Base-by-base conservation (phyloP, 1,139 yeast species). In the Geotrichum histeridarum region DNA sequence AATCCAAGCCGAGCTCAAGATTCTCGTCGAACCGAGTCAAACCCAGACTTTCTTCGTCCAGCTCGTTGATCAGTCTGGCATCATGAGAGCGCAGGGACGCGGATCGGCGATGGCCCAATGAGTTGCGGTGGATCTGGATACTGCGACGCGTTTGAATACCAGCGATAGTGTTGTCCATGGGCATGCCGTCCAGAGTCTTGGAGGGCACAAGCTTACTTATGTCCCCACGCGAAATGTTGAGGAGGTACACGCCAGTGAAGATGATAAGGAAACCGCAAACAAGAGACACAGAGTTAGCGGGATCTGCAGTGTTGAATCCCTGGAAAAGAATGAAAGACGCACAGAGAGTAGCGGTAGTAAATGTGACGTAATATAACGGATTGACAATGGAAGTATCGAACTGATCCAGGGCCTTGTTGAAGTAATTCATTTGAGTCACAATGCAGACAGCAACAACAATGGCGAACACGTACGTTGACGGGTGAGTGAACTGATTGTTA, bases 331-430 rank as follows among this genome's bases (percentile, higher is more conserved):
- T 85, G 69, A 90, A 90, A 38, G 95, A 87, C 0, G 97, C 96
- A 54, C 81, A 77, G 63, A 89, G 77, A 0, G 96, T 90, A 55
- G 87, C 88, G 0, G 96, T 89, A 42, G 97, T 89, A 72, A 89
- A 90, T 0, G 96, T 84, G 54, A 89, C 97, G 66, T 90, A 89
- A 72, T 89, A 89, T 59, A 89, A 75, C 35, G 96, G 96, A 69
- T 90, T 89, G 55, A 89, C 96, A 61, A 90, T 86, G 1, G 95
- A 87, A 2, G 96, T 89, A 67, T 89, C 96, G 65, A 88, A 89
- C 69, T 87, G 96, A 64, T 91, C 96, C 65, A 89, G 77, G 0
- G 96, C 96, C 73, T 88, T 89, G 76, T 89, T 89, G 76, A 89
- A 88, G 69, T 86, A 89, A 73, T 88, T 89, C 96, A 89, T 88